Evolutionary conservation across 805 yeast genomes (phyloP), one percentile per base, ranked within the genome.

Genomic region (Candida piceae): DNA sequence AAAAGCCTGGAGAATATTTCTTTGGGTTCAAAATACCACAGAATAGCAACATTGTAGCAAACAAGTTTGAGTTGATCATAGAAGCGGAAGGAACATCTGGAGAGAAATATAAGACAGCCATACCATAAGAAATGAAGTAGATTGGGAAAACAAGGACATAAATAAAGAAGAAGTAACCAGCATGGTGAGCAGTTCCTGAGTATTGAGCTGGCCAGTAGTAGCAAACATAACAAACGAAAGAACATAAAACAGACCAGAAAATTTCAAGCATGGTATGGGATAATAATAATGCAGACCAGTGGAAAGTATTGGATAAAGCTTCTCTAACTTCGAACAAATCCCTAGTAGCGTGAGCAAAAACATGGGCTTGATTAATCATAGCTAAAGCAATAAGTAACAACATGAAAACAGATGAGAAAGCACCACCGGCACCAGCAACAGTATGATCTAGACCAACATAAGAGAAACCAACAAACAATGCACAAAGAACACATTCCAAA

Each of bases 241-340:
- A 62, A 48, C 67, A 62, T 26, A 71, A 40, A 24, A 69, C 46
- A 34, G 74, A 74, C 65, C 78, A 82, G 15, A 84, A 84, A 13
- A 78, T 55, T 56, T 82, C 89, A 39, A 67, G 62, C n/a, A 74
- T 36, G 33, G 70, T 64, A 48, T 78, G 78, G 2, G 79, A 62
- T 13, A 78, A 34, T 29, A 79, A 52, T 57, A 82, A 60, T 29
- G 72, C 56, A 25, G 77, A 65, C 88, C 88, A 82, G 49, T 78
- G 81, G 66, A 76, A 82, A 34, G 84, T 82, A 52, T 80, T 81
- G 6, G 84, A 77, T 35, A 78, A 68, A 18, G 76, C 67, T 53
- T 82, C 89, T 54, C 89, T 70, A 9, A 74, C 83, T 60, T 81
- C 88, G 48, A 62, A 82, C 29, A 80, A 57, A 35, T 76, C 81